Base-by-base conservation (phyloP, 2,329 filamentous ascomycete species). In the Chaetomiaceae sp. region DNA sequence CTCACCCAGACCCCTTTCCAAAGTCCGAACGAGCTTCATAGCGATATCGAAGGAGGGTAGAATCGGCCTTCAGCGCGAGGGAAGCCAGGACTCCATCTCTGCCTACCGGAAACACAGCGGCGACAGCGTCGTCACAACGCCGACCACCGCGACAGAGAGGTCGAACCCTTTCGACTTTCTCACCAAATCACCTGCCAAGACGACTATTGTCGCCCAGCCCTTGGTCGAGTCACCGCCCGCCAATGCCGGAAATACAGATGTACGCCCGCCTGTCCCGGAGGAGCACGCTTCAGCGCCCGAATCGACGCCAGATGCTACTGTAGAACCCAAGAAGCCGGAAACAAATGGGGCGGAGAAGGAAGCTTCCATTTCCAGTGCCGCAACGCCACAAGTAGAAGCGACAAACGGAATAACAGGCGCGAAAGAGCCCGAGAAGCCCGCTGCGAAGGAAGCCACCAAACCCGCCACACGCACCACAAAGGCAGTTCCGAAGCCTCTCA, bases 1-100 rank as follows among this genome's bases (percentile, higher is more conserved):
- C 30, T 81, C 78, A 16, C 78, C 81, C 27, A 75, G 85, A 61
- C 86, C 83, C 20, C 76, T 89, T 35, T 88, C 86, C 55, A 88
- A 86, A 68, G 82, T 90, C 38, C 79, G 86, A 58, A 86, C 86
- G 33, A 87, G 74, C 65, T 91, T 91, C 65, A 78, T 91, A 46
- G 80, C 85, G 16, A 78, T 91, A 40, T 85, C 89, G 63, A 81
- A 81, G 55, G 77, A 81, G 67, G 79, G 79, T 48, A 71, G 75
- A 39, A 70, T 82, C 58, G 79, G 79, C 40, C 66, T 82, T 25
- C 73, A 70, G 61, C 66, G 71, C 52, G 69, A 74, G 37, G 64
- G 63, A 20, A 76, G 73, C 56, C 63, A 66, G 35, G 73, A 75
- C 21, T 75, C 73, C 0, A 63, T 67, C 5, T 68, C 66, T 7